Conservation (phyloP, 345 rosid species). For the Trapa incisa region DNA sequence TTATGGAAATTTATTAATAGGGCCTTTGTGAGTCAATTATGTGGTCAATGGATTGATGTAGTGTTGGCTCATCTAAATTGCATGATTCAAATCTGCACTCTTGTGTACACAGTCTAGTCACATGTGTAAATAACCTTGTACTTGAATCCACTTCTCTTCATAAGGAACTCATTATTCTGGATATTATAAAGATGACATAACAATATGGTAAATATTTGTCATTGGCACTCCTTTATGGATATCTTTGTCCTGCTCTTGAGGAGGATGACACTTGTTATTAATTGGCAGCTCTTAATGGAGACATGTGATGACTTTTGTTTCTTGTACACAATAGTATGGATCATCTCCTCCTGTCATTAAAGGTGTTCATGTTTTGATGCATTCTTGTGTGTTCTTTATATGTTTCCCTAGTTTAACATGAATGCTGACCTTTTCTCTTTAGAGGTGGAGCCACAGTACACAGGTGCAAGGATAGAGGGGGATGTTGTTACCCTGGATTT, state of each 20-base stretch:
- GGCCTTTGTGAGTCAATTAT: not conserved
- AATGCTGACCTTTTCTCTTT: conserved; percentile 9
- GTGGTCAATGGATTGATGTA: not conserved
- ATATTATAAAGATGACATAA: not conserved
- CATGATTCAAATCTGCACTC: not conserved
- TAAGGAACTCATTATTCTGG: not conserved
- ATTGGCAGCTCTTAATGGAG: not conserved
- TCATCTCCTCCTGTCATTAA: not conserved
- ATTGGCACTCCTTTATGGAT: not conserved
- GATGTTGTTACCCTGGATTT: conserved; percentile 78
- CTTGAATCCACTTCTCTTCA: not conserved
- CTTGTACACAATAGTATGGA: not conserved
- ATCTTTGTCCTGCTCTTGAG: not conserved
- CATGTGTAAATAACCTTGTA: not conserved
- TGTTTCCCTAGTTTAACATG: not conserved
- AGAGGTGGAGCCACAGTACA: conserved; percentile 96
- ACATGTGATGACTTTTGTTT: not conserved
- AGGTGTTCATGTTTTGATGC: not conserved
- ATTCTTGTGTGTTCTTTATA: not conserved
- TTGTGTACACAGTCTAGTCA: not conserved
- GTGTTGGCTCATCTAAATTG: not conserved
- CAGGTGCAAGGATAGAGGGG: conserved; percentile 90
- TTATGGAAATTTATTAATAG: not conserved
- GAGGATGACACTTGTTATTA: not conserved
- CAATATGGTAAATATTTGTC: not conserved